phyloP scores from a whole-genome alignment of 1,284 basidiomycete species.

The Trichosporon sp. region DNA sequence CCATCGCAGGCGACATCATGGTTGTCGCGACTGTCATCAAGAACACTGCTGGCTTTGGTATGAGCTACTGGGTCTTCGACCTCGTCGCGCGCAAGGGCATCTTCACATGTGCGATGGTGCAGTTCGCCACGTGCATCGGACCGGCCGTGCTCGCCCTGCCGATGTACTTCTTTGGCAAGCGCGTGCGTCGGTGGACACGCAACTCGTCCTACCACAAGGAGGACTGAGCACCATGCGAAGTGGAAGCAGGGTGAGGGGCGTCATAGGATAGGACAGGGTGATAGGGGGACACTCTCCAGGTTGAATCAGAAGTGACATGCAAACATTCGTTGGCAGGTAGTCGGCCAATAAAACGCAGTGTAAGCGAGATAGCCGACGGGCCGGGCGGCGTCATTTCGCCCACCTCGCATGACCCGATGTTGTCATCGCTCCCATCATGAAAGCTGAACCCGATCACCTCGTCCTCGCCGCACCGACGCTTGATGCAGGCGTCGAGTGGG shows the following conservation, averaged over 20 bases:
- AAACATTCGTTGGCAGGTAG: neutral
- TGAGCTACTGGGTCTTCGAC: conserved; percentile 18
- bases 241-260: neutral
- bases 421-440: neutral
- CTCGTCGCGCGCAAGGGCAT: conserved; percentile 7
- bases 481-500: conserved; percentile 8
- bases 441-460: conserved; percentile 10
- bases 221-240: neutral
- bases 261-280: too few species aligned
- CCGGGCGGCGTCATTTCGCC: neutral
- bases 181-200: conserved; percentile 12
- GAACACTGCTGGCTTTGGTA: conserved; percentile 17
- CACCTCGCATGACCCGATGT: neutral
- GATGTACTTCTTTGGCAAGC: conserved; percentile 20
- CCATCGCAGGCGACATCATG: conserved; percentile 21
- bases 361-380: neutral
- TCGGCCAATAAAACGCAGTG: neutral
- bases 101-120: conserved; percentile 12
- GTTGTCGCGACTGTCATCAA: conserved; percentile 19
- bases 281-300: too few species aligned
- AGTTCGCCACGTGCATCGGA: conserved; percentile 13
- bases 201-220: conserved; percentile 16
- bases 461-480: conserved; percentile 8
- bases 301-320: neutral
- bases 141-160: conserved; percentile 15